A percentile compares a stretch with the other conserved stretches of the same genome.
Evolutionary conservation across 176 grass and related monocot genomes (phyloP).

Genomic region (Otatea glauca): DNA sequence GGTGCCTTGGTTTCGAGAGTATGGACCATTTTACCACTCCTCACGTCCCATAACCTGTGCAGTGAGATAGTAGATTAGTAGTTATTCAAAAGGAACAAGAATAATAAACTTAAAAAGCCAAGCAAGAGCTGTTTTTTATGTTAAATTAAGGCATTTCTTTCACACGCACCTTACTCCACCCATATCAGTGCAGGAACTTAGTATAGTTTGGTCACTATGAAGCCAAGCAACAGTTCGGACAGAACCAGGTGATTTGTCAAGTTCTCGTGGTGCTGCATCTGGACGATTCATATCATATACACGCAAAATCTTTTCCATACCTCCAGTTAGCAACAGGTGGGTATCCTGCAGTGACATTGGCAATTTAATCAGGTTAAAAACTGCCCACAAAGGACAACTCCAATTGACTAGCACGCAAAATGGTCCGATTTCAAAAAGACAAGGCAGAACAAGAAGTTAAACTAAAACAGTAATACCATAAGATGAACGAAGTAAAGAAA

Average conservation of each 20-base stretch:
- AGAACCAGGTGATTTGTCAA: slow-evolving; percentile 88
- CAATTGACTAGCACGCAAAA: neutral
- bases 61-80: slow-evolving; percentile 4
- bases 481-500: too few relatives aligned
- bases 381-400: neutral
- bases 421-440: neutral
- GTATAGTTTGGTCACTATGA: slow-evolving; percentile 86
- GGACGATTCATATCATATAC: slow-evolving; percentile 85
- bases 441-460: too few relatives aligned
- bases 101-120: neutral
- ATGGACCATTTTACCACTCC: slow-evolving; percentile 79
- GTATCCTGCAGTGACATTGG: slow-evolving; percentile 61
- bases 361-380: slow-evolving; percentile 11
- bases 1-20: slow-evolving; percentile 89
- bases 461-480: too few relatives aligned
- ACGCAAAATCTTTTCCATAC: slow-evolving; percentile 83
- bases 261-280: slow-evolving; percentile 77
- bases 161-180: slow-evolving; percentile 76
- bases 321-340: slow-evolving; percentile 83
- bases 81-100: slow-evolving; percentile 5
- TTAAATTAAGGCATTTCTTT: neutral
- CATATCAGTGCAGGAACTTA: slow-evolving; percentile 89
- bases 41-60: slow-evolving; percentile 85
- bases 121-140: slow-evolving; percentile 6
- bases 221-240: slow-evolving; percentile 86